These are phyloP conservation scores for Cinnamomum chago DNA, from an alignment of 164 flowering plant genomes.

Conservation along the genomic window DNA sequence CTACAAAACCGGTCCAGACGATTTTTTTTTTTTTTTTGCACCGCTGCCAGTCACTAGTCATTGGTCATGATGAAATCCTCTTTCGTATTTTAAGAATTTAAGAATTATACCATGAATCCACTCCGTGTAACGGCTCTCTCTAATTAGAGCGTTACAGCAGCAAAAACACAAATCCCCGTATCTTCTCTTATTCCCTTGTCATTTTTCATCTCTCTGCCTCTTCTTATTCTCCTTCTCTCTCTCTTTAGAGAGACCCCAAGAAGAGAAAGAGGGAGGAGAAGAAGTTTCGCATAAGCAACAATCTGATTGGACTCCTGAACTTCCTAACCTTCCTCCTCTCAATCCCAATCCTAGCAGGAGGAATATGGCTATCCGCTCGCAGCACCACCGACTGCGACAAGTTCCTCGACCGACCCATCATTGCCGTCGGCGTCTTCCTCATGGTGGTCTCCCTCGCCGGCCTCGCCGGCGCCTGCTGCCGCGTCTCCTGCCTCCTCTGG, in stretches of 20 bases:
- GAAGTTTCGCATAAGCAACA: conserved; percentile 54
- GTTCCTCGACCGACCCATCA: conserved; percentile 48
- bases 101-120: too few relatives aligned
- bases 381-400: conserved; percentile 54
- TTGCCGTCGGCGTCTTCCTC: conserved; percentile 52
- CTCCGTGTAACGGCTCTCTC: too few relatives aligned
- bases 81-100: too few relatives aligned
- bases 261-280: neutral
- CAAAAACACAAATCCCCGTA: too few relatives aligned
- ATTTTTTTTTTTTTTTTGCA: too few relatives aligned
- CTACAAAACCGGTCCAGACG: too few relatives aligned
- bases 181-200: too few relatives aligned
- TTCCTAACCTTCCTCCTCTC: conserved; percentile 54
- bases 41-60: too few relatives aligned
- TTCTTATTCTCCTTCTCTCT: neutral
- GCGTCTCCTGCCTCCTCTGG: conserved; percentile 61
- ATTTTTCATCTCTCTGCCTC: neutral
- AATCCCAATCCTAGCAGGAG: conserved; percentile 52
- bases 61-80: too few relatives aligned
- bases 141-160: too few relatives aligned
- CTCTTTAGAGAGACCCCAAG: too few relatives aligned
- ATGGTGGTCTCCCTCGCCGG: conserved; percentile 61
- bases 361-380: conserved; percentile 52
- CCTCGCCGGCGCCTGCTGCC: conserved; percentile 56
- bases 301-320: conserved; percentile 53